These are phyloP conservation scores for Lactifluus subvellereus DNA, from an alignment of 768 basidiomycete genomes.

Conservation along the genomic window DNA sequence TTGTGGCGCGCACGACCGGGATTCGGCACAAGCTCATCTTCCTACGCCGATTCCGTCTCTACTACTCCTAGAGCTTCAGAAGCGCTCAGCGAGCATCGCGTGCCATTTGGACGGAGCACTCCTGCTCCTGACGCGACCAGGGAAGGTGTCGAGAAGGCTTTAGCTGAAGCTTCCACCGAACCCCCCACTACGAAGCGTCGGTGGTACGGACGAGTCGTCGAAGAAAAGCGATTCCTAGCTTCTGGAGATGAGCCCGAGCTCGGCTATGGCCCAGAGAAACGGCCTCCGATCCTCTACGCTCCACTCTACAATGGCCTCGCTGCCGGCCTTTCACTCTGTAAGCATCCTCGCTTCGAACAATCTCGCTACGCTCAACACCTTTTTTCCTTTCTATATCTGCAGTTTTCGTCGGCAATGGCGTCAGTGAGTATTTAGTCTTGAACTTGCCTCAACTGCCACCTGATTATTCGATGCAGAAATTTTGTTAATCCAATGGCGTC, in stretches of 20 bases:
- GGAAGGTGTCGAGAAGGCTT: slow-evolving; percentile 10
- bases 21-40: slow-evolving; percentile 27
- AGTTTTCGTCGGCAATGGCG: slow-evolving; percentile 59
- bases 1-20: slow-evolving; percentile 43
- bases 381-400: slow-evolving; percentile 27
- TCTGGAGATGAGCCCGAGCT: slow-evolving; percentile 20
- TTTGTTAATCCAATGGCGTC: slow-evolving; percentile 47
- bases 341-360: slow-evolving; percentile 7
- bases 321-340: slow-evolving; percentile 32
- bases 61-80: slow-evolving; percentile 28
- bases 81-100: slow-evolving; percentile 13
- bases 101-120: slow-evolving; percentile 6
- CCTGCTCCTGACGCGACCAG: not conserved
- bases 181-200: slow-evolving; percentile 37
- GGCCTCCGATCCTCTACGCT: slow-evolving; percentile 35
- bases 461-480: slow-evolving; percentile 27
- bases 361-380: slow-evolving; percentile 3
- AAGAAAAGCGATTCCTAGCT: slow-evolving; percentile 16
- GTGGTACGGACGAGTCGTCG: slow-evolving; percentile 52
- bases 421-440: slow-evolving; percentile 34
- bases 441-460: too few species aligned
- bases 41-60: slow-evolving; percentile 34
- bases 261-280: slow-evolving; percentile 30
- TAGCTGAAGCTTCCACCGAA: slow-evolving; percentile 5
- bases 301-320: slow-evolving; percentile 35